phyloP scores from a whole-genome alignment of 2,329 filamentous ascomycete genomes.

The Penicillium concentricum region DNA sequence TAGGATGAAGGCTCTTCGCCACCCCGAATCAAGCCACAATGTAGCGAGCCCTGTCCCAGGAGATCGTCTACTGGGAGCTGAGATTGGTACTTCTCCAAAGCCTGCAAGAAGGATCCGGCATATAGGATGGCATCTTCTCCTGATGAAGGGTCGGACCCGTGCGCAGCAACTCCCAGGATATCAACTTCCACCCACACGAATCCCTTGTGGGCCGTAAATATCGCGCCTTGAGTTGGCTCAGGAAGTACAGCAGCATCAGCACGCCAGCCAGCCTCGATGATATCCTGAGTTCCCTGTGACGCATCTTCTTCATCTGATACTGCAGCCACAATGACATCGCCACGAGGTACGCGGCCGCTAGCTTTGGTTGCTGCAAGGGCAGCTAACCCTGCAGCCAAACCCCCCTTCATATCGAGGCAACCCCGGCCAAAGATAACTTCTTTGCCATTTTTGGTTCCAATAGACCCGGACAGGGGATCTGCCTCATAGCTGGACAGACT shows the following conservation, averaged over 20 bases:
- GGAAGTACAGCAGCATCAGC: slow-evolving; percentile 54
- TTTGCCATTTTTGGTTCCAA: slow-evolving; percentile 36
- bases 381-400: slow-evolving; percentile 49
- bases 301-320: slow-evolving; percentile 56
- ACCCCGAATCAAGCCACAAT: slow-evolving; percentile 51
- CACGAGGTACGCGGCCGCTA: slow-evolving; percentile 33
- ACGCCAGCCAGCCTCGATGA: slow-evolving; percentile 53
- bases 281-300: slow-evolving; percentile 53
- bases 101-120: slow-evolving; percentile 49
- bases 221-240: slow-evolving; percentile 48
- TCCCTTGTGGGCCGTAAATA: slow-evolving; percentile 52
- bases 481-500: slow-evolving; percentile 49
- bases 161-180: slow-evolving; percentile 36
- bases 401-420: slow-evolving; percentile 54
- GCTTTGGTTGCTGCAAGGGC: slow-evolving; percentile 42
- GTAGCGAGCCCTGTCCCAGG: slow-evolving; percentile 45
- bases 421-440: slow-evolving; percentile 48
- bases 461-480: slow-evolving; percentile 46
- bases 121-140: slow-evolving; percentile 53
- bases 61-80: slow-evolving; percentile 35
- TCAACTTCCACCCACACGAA: slow-evolving; percentile 43
- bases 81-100: slow-evolving; percentile 46
- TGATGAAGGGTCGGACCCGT: slow-evolving; percentile 39
- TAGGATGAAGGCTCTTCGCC: slow-evolving; percentile 56
- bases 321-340: slow-evolving; percentile 54